phyloP scores from a whole-genome alignment of 2,329 filamentous ascomycete species.

The Ophiocordyceps camponoti-saundersi region DNA sequence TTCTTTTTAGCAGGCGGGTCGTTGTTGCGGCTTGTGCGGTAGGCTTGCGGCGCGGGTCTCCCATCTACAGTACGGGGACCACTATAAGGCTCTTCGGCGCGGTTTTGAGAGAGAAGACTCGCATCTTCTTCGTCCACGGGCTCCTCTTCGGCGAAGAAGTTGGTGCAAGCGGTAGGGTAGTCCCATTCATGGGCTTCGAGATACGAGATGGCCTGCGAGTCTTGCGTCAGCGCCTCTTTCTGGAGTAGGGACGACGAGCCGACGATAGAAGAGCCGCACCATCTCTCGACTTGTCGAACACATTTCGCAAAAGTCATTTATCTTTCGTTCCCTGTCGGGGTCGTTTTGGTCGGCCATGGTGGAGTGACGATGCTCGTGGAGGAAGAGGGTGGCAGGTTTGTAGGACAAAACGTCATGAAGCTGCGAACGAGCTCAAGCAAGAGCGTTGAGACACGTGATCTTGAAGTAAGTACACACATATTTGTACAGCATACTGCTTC shows the following conservation, averaged over 20 bases:
- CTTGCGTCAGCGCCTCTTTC: neutral
- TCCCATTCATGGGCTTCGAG: slow-evolving; percentile 26
- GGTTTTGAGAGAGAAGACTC: slow-evolving; percentile 3
- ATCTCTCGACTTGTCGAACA: slow-evolving; percentile 11
- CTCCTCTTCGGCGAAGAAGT: slow-evolving; percentile 43
- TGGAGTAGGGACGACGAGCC: neutral
- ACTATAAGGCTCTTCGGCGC: slow-evolving; percentile 28
- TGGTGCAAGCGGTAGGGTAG: slow-evolving; percentile 29
- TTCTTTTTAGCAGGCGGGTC: slow-evolving; percentile 32
- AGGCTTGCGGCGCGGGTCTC: slow-evolving; percentile 32
- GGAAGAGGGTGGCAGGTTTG: neutral
- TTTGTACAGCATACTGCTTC: too few species aligned
- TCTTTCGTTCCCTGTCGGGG: slow-evolving; percentile 8
- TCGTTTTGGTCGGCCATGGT: slow-evolving; percentile 13
- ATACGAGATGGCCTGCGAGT: slow-evolving; percentile 44
- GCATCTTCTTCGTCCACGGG: slow-evolving; percentile 14
- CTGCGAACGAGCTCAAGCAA: too few species aligned
- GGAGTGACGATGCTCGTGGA: neutral
- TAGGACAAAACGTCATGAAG: neutral
- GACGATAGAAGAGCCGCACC: slow-evolving; percentile 5
- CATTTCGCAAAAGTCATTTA: slow-evolving; percentile 12
- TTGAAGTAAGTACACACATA: too few species aligned
- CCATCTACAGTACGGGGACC: slow-evolving; percentile 48
- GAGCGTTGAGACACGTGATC: too few species aligned
- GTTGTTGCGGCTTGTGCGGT: slow-evolving; percentile 14